These are phyloP conservation scores for Podila verticillata DNA, from an alignment of 192 early-diverging fungal species.

Conservation along the genomic window DNA sequence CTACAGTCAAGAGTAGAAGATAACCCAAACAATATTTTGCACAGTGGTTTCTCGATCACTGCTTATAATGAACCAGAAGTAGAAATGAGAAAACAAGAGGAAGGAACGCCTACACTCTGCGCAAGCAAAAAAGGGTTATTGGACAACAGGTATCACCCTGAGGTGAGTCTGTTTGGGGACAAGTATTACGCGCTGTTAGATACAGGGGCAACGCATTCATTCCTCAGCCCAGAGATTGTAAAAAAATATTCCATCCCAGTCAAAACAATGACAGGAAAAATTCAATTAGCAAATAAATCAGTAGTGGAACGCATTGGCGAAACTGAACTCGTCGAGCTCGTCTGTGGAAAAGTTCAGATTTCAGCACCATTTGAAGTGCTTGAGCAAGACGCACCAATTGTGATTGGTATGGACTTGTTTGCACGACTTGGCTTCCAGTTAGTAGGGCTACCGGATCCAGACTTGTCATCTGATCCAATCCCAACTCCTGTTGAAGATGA, in stretches of 20 bases:
- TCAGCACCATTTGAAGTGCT: constrained; percentile 8
- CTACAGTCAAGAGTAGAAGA: too few species aligned
- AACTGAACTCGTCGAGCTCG: constrained; percentile 13
- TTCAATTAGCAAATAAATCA: constrained; percentile 13
- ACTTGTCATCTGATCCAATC: background rate
- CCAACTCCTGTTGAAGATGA: background rate
- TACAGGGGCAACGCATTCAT: constrained; percentile 10
- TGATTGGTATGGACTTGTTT: constrained; percentile 12
- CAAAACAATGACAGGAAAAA: constrained; percentile 1
- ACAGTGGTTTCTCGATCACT: too few species aligned
- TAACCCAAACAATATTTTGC: too few species aligned
- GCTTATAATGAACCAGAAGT: too few species aligned
- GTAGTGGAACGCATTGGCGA: constrained; percentile 1
- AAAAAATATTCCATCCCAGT: constrained; percentile 4
- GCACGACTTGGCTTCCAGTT: constrained; percentile 3
- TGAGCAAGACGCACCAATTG: background rate
- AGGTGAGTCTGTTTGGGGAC: background rate
- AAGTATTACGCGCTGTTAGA: constrained; percentile 3
- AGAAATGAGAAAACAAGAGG: too few species aligned
- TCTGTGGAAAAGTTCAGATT: constrained; percentile 19
- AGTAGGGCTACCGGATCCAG: background rate
- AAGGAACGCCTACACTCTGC: too few species aligned
- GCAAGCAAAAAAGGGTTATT: too few species aligned
- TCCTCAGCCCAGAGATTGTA: constrained; percentile 11
- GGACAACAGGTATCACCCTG: too few species aligned